Conservation (phyloP, 2,329 filamentous ascomycete species). For the Myriosclerotinia duriaeana region DNA sequence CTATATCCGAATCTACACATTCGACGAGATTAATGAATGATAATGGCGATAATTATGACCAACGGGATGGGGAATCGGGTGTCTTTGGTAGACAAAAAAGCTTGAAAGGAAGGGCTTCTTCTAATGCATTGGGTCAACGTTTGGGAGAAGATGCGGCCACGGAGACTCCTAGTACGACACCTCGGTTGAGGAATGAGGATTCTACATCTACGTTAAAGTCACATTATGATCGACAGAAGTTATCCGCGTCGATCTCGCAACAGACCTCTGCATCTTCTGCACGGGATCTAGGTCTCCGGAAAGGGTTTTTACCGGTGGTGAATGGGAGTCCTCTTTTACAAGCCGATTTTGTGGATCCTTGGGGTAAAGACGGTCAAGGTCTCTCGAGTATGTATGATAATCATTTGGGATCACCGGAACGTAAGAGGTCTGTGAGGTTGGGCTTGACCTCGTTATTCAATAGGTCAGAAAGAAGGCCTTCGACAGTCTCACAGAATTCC, state of each 20-base stretch:
- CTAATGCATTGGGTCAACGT: slow-evolving; percentile 46
- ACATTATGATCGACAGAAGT: slow-evolving; percentile 48
- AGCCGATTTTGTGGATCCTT: slow-evolving; percentile 28
- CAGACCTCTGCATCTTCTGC: slow-evolving; percentile 47
- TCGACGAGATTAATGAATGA: slow-evolving; percentile 29
- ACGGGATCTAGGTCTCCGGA: slow-evolving; percentile 43
- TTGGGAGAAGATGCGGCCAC: slow-evolving; percentile 43
- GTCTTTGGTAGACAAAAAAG: slow-evolving; percentile 36
- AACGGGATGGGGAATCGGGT: slow-evolving; percentile 36
- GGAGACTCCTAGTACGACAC: slow-evolving; percentile 41
- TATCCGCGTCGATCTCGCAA: slow-evolving; percentile 44
- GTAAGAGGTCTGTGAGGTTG: slow-evolving; percentile 37
- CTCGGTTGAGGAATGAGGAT: slow-evolving; percentile 40
- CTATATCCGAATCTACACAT: slow-evolving; percentile 41
- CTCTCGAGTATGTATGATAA: not conserved
- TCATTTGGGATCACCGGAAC: slow-evolving; percentile 12
- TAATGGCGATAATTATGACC: slow-evolving; percentile 31
- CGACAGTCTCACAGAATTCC: slow-evolving; percentile 22
- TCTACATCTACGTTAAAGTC: slow-evolving; percentile 49
- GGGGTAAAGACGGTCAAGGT: slow-evolving; percentile 14
- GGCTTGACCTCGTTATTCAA: slow-evolving; percentile 40
- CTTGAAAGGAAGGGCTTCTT: slow-evolving; percentile 47
- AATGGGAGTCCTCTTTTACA: slow-evolving; percentile 34
- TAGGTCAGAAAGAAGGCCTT: slow-evolving; percentile 29
- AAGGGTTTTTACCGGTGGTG: slow-evolving; percentile 40